Evolutionary conservation across 2,329 filamentous ascomycete genomes (phyloP).

Genomic region (Epichloe baconii): DNA sequence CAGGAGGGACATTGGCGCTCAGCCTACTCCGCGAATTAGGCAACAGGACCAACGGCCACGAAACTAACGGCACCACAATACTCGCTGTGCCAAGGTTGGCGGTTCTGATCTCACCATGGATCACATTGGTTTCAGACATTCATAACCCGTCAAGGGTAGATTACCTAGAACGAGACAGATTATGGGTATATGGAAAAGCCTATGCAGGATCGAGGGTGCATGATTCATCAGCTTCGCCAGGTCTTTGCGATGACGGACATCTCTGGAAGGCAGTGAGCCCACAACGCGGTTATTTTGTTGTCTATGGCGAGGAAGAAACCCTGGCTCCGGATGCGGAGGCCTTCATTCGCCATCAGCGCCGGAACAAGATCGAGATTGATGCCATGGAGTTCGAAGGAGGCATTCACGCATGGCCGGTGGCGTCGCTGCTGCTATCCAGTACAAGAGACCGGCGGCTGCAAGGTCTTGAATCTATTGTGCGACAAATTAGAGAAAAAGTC

Average conservation of each 20-base stretch:
- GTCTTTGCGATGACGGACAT: constrained; percentile 48
- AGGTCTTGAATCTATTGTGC: constrained; percentile 32
- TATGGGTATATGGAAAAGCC: constrained; percentile 57
- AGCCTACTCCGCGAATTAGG: constrained; percentile 59
- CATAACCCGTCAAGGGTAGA: constrained; percentile 61
- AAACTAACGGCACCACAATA: constrained; percentile 5
- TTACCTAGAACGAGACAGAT: constrained; percentile 53
- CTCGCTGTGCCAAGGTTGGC: constrained; percentile 37
- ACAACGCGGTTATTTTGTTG: constrained; percentile 51
- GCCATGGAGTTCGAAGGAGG: constrained; percentile 49
- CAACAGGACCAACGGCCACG: background rate
- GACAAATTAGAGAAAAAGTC: constrained; percentile 23
- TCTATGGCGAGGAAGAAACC: constrained; percentile 67
- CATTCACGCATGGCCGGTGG: constrained; percentile 76
- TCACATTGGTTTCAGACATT: constrained; percentile 53
- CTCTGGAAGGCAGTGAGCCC: constrained; percentile 60
- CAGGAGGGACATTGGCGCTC: constrained; percentile 61
- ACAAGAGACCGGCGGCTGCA: constrained; percentile 35
- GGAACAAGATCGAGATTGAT: constrained; percentile 39
- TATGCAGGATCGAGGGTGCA: constrained; percentile 39
- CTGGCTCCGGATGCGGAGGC: constrained; percentile 57
- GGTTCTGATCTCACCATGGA: constrained; percentile 70
- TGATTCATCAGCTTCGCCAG: constrained; percentile 44
- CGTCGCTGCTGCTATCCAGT: constrained; percentile 42
- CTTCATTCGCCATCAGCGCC: constrained; percentile 42